phyloP scores from a whole-genome alignment of 1,284 basidiomycete species.

The Melampsora larici-populina region DNA sequence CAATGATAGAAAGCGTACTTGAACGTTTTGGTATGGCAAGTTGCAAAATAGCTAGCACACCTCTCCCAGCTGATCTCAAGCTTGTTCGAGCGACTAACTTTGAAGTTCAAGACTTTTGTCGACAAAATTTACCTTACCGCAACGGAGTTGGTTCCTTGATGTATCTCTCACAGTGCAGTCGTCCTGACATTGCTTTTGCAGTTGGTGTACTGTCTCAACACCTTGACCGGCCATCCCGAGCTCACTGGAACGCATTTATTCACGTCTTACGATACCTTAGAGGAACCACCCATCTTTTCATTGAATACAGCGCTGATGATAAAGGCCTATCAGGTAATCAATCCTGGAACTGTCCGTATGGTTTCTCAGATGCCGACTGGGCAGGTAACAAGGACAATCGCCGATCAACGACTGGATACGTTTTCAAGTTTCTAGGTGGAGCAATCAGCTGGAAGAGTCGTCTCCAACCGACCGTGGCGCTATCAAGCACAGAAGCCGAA shows the following conservation, averaged over 20 bases:
- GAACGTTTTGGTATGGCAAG: background rate
- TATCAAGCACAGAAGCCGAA: no score
- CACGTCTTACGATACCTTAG: background rate
- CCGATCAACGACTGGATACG: conserved; percentile 15
- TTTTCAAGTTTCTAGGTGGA: no score
- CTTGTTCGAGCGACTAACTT: background rate
- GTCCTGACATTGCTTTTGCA: background rate
- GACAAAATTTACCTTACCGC: background rate
- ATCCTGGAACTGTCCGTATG: background rate
- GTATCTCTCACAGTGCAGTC: no score
- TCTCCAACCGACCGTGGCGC: no score
- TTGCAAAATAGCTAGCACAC: background rate
- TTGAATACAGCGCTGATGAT: no score
- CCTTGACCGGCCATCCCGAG: background rate
- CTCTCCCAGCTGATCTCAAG: background rate
- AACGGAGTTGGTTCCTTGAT: no score
- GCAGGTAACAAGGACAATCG: background rate
- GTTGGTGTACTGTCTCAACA: no score
- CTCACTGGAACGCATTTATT: conserved; percentile 3
- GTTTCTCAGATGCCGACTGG: background rate
- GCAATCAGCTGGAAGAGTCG: no score
- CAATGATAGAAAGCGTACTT: no score
- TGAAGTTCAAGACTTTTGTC: background rate
- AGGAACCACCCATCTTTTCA: background rate
- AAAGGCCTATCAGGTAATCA: background rate